Evolutionary conservation across 106 monocot genomes (phyloP), one percentile per base, ranked within the genome.

Genomic region (Cymbidium sinense): DNA sequence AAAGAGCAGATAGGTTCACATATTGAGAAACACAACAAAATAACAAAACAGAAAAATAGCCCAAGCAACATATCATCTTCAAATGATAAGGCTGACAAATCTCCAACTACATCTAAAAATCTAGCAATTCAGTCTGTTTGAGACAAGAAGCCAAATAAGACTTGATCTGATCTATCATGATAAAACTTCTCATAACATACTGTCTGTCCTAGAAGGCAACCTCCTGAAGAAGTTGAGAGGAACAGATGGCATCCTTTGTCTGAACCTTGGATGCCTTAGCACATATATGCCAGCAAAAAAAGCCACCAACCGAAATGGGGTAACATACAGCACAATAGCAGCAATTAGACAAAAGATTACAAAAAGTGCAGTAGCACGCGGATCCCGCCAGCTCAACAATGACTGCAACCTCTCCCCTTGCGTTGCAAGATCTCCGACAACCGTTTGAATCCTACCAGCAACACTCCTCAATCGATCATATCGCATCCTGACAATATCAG

Each of bases 401-500:
- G 86, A 82, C 80, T 88, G 88, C 18, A 86, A 17, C 35, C 93
- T 86, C 84, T 93, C 93, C 70, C 90, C 93, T 54, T 93, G 93
- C 9, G 86, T 86, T 20, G 93, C 93, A 64, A 93, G 41, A 78
- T 93, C 93, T 0, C 93, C 93, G 13, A 83, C 86, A 61, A 93
- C 89, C 21, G 88, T 88, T 76, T 93, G 93, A 70, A 93, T 90
- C 81, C 88, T 84, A 13, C 86, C 93, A 1, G 88, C 90, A 35
- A 93, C 84, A 43, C 88, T 93, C 79, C 93, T 81, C 71, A 93
- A 81, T 35, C 90, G 82, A 65, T 93, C 93, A 51, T 93, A 93
- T 79, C 93, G 71, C 90, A 93, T 90, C 74, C 83, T 64, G 10
- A 90, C 84, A 30, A 90, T 28, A 12, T 90, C 88, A 0, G 81